A percentile compares a stretch with the other conserved stretches of the same genome.
Evolutionary conservation across 2,329 filamentous ascomycete species (phyloP).

Genomic region (Lecanicillium sp.): DNA sequence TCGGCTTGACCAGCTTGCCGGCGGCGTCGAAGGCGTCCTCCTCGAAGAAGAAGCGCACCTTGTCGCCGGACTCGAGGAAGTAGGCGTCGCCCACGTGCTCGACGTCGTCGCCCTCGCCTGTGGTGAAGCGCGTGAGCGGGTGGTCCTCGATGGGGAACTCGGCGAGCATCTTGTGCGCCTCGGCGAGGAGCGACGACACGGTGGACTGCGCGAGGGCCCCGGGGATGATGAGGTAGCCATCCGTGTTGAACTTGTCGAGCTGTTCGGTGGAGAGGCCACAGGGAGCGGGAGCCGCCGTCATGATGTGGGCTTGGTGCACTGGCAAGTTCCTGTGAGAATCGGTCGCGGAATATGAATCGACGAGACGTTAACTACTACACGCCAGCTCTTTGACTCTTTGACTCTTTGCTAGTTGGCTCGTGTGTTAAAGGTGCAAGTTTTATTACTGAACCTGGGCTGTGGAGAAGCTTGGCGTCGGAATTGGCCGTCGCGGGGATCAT

Average conservation of each 20-base stretch:
- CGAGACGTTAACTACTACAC: too few relatives aligned
- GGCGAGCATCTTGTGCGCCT: slow-evolving; percentile 69
- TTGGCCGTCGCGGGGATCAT: neutral
- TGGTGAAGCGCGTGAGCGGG: slow-evolving; percentile 90
- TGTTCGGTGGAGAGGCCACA: slow-evolving; percentile 65
- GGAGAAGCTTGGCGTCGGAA: slow-evolving; percentile 7
- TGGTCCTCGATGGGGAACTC: slow-evolving; percentile 75
- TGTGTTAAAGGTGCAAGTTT: neutral
- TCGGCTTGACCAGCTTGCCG: slow-evolving; percentile 68
- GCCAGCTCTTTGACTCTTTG: too few relatives aligned
- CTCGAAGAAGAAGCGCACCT: slow-evolving; percentile 95
- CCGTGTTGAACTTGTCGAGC: slow-evolving; percentile 63
- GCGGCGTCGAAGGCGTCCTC: slow-evolving; percentile 73
- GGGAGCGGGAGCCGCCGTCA: neutral
- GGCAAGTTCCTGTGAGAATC: too few relatives aligned
- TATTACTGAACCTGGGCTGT: neutral
- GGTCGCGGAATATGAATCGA: neutral
- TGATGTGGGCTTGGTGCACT: neutral
- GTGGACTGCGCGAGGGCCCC: slow-evolving; percentile 63
- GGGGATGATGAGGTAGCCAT: slow-evolving; percentile 88
- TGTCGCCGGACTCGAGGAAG: slow-evolving; percentile 84
- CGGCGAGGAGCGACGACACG: slow-evolving; percentile 61
- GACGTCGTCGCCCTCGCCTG: slow-evolving; percentile 58
- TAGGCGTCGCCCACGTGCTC: slow-evolving; percentile 86
- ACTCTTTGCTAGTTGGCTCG: too few relatives aligned